Evolutionary conservation across 2,329 filamentous ascomycete genomes (phyloP), one percentile per base, ranked within the genome.

Genomic region (Ophiocordyceps camponoti-leonardi): DNA sequence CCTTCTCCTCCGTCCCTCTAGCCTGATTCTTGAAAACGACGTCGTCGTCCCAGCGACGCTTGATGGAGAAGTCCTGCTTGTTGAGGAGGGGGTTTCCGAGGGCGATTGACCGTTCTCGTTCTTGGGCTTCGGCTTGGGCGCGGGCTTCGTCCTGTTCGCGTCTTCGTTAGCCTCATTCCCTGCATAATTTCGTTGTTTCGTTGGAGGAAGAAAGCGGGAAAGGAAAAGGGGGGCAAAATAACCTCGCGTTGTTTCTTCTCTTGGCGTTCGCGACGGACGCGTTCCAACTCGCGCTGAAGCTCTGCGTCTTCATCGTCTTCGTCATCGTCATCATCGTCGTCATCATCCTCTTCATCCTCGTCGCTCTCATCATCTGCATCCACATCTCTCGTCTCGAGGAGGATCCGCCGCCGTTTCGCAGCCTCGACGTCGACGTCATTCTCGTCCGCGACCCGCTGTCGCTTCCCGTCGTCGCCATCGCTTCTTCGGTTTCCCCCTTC

Each of bases 1-100:
- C 79, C 68, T 82, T 88, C 50, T 95, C 86, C 58, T 96, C 90
- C 0, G 88, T 94, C 10, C 90, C 92, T 48, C 92, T 76, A 31
- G 90, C 92, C 67, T 98, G 92, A 63, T 98, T 98, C 70, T 94
- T 96, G 68, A 98, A 98, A 3, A 98, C 88, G 13, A 98, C 92
- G 60, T 98, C 92, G 56, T 98, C 92, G 55, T 98, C 92, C 92
- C 92, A 98, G 54, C 88, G 70, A 53, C 86, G 71, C 72, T 94
- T 95, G 57, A 95, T 81, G 48, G 81, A 87, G 61, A 93, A 96
- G 54, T 94, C 87, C 19, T 75, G 66, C 60, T 85, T 84, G 44
- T 96, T 95, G 47, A 98, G 73, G 44, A 98, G 67, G 37, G 92
- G 92, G 61, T 98, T 98, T 7, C 92, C 92, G 40, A 84, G 69